A percentile compares a stretch with the other conserved stretches of the same genome.
Evolutionary conservation across 2,329 filamentous ascomycete species (phyloP).

Genomic region (Alternaria tenuissima): DNA sequence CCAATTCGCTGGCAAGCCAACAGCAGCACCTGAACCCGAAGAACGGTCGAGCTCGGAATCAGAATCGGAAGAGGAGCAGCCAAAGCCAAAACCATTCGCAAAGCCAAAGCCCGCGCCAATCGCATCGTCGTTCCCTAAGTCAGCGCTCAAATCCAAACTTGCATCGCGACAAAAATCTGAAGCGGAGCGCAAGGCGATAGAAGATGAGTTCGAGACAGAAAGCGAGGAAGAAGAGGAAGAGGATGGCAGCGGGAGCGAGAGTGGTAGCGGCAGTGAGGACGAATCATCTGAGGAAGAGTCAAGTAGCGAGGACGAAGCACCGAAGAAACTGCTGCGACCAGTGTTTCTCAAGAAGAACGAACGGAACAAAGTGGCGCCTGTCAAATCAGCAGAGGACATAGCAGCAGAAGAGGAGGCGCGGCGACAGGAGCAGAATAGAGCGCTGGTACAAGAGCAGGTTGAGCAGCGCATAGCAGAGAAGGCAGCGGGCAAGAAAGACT

Average conservation of each 20-base stretch:
- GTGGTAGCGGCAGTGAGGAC: slow-evolving; percentile 34
- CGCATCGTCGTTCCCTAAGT: slow-evolving; percentile 58
- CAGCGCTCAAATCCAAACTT: slow-evolving; percentile 54
- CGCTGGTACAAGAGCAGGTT: slow-evolving; percentile 86
- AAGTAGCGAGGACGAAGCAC: slow-evolving; percentile 65
- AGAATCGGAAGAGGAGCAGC: slow-evolving; percentile 60
- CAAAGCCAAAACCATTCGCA: slow-evolving; percentile 51
- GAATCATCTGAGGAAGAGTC: slow-evolving; percentile 62
- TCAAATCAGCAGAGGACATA: slow-evolving; percentile 51
- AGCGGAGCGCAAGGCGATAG: slow-evolving; percentile 46
- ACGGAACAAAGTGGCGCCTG: slow-evolving; percentile 54
- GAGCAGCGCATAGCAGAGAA: slow-evolving; percentile 80
- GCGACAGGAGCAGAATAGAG: slow-evolving; percentile 76
- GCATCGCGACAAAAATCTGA: slow-evolving; percentile 49
- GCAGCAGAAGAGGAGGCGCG: slow-evolving; percentile 63
- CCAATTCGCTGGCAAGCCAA: slow-evolving; percentile 84
- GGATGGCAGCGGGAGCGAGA: slow-evolving; percentile 27
- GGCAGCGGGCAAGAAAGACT: slow-evolving; percentile 80
- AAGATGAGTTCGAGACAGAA: slow-evolving; percentile 69
- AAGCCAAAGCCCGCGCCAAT: slow-evolving; percentile 50
- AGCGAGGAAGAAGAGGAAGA: slow-evolving; percentile 46
- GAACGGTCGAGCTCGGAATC: slow-evolving; percentile 53
- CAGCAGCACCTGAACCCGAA: slow-evolving; percentile 52
- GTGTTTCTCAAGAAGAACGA: slow-evolving; percentile 72
- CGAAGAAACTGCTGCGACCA: slow-evolving; percentile 67